Conservation (phyloP, 306 rosid species). For the Fragaria ananassa region DNA sequence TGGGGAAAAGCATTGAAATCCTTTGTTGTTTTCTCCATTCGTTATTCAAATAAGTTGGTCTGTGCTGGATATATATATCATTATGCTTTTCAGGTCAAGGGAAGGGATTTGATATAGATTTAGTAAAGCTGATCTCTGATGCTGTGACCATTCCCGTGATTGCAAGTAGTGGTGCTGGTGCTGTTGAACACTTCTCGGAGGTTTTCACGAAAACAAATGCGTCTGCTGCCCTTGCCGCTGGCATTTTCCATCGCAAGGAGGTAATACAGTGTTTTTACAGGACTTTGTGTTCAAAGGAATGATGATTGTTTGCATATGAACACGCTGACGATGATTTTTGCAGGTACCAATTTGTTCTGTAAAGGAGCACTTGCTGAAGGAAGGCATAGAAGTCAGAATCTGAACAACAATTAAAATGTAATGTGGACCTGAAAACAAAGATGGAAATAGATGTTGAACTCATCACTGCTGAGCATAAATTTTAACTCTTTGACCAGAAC, state of each 20-base stretch:
- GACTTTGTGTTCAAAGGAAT: background rate
- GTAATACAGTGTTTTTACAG: constrained; percentile 30
- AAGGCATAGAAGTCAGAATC: constrained; percentile 80
- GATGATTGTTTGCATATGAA: background rate
- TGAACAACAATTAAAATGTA: constrained; percentile 13
- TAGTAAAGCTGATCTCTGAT: constrained; percentile 58
- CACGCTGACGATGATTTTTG: constrained; percentile 2
- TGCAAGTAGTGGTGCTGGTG: constrained; percentile 97
- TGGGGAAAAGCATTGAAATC: background rate
- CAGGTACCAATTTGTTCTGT: constrained; percentile 82
- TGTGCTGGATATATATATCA: background rate
- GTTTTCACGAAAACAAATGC: constrained; percentile 75
- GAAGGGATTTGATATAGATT: constrained; percentile 79
- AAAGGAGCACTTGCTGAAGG: constrained; percentile 68
- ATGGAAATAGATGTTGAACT: background rate
- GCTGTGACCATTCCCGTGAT: constrained; percentile 91
- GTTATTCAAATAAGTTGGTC: constrained; percentile 6
- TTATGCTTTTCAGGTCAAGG: constrained; percentile 76
- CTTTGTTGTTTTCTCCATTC: background rate
- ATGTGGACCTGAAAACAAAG: background rate
- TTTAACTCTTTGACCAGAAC: background rate
- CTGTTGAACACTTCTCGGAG: constrained; percentile 72
- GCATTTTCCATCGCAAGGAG: constrained; percentile 97
- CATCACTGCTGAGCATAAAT: background rate
- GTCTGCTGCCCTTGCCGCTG: constrained; percentile 98